Percentiles rank a stretch among this genome's conserved stretches.
Conservation (phyloP, 441 rosid species). For the Jatropha multifida region DNA sequence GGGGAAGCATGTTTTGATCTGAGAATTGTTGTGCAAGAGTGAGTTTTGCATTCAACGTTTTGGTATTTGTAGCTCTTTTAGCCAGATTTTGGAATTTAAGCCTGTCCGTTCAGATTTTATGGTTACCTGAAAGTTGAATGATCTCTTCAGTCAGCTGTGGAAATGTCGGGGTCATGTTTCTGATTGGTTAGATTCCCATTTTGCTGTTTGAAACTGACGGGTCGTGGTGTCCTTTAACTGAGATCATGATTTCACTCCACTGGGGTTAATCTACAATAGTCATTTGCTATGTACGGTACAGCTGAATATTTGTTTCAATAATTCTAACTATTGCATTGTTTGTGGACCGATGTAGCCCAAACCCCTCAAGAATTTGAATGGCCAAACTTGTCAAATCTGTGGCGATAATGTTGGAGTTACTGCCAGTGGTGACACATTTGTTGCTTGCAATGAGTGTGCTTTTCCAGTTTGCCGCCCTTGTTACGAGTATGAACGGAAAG, state of each 20-base stretch:
- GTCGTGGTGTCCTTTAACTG: not conserved
- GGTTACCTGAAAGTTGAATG: not conserved
- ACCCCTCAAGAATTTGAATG: slow-evolving; percentile 65
- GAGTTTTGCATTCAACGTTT: not conserved
- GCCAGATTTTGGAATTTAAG: slow-evolving; percentile 6
- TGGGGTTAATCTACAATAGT: not conserved
- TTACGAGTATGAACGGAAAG: slow-evolving; percentile 93
- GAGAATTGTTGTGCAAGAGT: not conserved
- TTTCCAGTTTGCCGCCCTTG: slow-evolving; percentile 97
- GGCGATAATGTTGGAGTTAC: slow-evolving; percentile 73
- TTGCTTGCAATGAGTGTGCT: slow-evolving; percentile 95
- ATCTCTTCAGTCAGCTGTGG: not conserved
- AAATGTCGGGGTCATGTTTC: not conserved
- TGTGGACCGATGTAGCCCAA: slow-evolving; percentile 61
- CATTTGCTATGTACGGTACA: not conserved
- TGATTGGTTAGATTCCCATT: not conserved
- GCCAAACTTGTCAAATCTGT: slow-evolving; percentile 88
- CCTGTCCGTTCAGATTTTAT: not conserved
- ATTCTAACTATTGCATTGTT: slow-evolving; percentile 26
- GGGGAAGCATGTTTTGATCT: not conserved
- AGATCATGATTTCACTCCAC: slow-evolving; percentile 7
- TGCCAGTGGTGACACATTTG: slow-evolving; percentile 66
- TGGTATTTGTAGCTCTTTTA: not conserved
- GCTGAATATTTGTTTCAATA: not conserved
- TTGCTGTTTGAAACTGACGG: not conserved